Percentiles rank a stretch among this genome's conserved stretches.
phyloP scores from a whole-genome alignment of 768 basidiomycete species.

The Xerocomellus intermedius region DNA sequence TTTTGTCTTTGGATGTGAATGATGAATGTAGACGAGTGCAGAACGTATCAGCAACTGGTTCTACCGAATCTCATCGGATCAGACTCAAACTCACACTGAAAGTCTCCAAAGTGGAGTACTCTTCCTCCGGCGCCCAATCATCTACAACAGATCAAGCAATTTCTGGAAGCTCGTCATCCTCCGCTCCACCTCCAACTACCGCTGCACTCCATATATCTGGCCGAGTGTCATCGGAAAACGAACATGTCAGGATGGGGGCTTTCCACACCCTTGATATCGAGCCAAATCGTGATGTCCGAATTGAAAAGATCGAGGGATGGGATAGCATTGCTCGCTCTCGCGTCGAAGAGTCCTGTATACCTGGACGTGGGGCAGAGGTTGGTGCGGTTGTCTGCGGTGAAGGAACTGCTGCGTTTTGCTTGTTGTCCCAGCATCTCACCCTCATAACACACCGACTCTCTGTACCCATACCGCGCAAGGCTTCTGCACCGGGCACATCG shows the following conservation, averaged over 20 bases:
- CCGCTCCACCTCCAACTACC: slow-evolving; percentile 37
- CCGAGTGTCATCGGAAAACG: slow-evolving; percentile 81
- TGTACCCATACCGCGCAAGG: slow-evolving; percentile 86
- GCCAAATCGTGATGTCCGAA: slow-evolving; percentile 82
- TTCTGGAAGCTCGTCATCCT: slow-evolving; percentile 23
- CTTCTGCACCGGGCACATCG: slow-evolving; percentile 73
- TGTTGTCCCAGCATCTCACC: slow-evolving; percentile 97
- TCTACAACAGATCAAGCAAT: slow-evolving; percentile 44
- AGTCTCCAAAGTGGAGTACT: slow-evolving; percentile 79
- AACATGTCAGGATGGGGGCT: slow-evolving; percentile 87
- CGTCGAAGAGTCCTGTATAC: slow-evolving; percentile 84
- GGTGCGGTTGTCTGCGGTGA: slow-evolving; percentile 96
- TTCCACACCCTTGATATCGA: slow-evolving; percentile 95
- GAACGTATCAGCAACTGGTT: slow-evolving; percentile 88
- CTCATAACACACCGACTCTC: slow-evolving; percentile 88
- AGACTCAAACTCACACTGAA: slow-evolving; percentile 80
- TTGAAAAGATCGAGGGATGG: slow-evolving; percentile 89
- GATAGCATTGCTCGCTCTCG: slow-evolving; percentile 83
- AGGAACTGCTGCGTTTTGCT: slow-evolving; percentile 90
- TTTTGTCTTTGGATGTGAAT: slow-evolving; percentile 5
- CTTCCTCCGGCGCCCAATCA: slow-evolving; percentile 58
- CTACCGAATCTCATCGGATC: slow-evolving; percentile 87
- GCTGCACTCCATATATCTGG: slow-evolving; percentile 85
- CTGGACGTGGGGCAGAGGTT: slow-evolving; percentile 95
- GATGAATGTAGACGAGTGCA: slow-evolving; percentile 67